Evolutionary conservation across 2,329 filamentous ascomycete species (phyloP).

Genomic region (Colletotrichum trifolii): DNA sequence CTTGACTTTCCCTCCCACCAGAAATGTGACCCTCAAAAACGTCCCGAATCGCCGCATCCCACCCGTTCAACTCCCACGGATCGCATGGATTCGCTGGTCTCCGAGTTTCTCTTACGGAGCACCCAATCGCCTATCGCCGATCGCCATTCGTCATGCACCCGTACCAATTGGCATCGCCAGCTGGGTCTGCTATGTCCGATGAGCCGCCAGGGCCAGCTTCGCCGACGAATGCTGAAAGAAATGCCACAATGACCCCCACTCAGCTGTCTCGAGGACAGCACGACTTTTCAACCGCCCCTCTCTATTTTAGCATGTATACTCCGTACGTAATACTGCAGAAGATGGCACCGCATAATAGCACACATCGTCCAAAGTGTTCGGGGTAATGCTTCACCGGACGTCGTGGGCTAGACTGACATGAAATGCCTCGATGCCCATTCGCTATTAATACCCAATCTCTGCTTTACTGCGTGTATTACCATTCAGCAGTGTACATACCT

Average conservation of each 20-base stretch:
- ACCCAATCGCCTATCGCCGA: slow-evolving; percentile 26
- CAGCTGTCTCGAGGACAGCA: slow-evolving; percentile 11
- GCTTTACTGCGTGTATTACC: too few relatives aligned
- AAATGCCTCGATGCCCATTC: slow-evolving; percentile 2
- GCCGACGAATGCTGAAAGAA: slow-evolving; percentile 1
- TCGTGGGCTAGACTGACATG: background rate
- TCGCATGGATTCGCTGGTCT: slow-evolving; percentile 22
- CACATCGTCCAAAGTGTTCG: slow-evolving; percentile 5
- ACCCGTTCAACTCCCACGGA: background rate
- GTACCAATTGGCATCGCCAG: slow-evolving; percentile 19
- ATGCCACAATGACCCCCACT: background rate
- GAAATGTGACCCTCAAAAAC: background rate
- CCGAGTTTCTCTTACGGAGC: background rate
- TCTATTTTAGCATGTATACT: too few relatives aligned
- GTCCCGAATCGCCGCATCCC: slow-evolving; percentile 15
- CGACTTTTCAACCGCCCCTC: slow-evolving; percentile 13
- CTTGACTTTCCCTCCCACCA: background rate
- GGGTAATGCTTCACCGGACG: slow-evolving; percentile 7
- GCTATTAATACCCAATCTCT: background rate
- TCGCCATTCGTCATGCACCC: background rate
- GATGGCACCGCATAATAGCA: too few relatives aligned
- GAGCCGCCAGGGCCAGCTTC: background rate
- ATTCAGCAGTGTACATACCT: too few relatives aligned
- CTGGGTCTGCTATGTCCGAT: slow-evolving; percentile 29
- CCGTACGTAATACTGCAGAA: too few relatives aligned